Conservation (phyloP, 352 stramenopile genomes). For the Globisporangium apiculatum region DNA sequence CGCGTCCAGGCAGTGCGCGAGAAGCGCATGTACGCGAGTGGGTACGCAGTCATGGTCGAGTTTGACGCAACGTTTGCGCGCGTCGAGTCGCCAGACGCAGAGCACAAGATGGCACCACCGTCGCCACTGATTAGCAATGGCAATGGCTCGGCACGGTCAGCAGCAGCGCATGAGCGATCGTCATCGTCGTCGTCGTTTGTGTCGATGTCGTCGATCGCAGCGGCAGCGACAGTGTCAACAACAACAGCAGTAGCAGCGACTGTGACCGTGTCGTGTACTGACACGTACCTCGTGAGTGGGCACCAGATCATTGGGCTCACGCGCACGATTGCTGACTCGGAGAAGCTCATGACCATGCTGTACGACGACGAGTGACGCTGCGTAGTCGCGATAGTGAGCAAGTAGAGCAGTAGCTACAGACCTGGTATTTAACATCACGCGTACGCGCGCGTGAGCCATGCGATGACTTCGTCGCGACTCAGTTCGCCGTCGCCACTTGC, state of each 20-base stretch:
- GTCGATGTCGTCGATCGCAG: neutral
- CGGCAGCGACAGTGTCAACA: no score
- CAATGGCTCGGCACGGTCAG: neutral
- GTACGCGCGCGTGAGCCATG: constrained; percentile 47
- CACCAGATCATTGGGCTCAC: constrained; percentile 73
- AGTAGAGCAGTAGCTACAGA: neutral
- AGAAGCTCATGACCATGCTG: constrained; percentile 48
- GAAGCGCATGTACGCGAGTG: constrained; percentile 59
- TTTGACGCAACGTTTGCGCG: constrained; percentile 59
- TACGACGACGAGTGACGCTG: constrained; percentile 10
- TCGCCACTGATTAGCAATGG: neutral
- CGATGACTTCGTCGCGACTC: constrained; percentile 47
- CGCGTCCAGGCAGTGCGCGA: constrained; percentile 48
- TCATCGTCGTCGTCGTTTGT: constrained; percentile 22
- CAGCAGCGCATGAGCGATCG: neutral
- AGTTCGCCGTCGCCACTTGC: constrained; percentile 54
- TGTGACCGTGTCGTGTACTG: constrained; percentile 51
- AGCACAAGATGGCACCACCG: constrained; percentile 8
- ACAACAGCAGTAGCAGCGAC: no score
- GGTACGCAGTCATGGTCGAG: constrained; percentile 73
- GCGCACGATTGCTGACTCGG: constrained; percentile 70
- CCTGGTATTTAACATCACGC: neutral
- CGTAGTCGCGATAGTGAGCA: constrained; percentile 7
- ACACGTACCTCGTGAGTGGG: constrained; percentile 68
- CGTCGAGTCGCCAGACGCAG: constrained; percentile 19